These are phyloP conservation scores for Rubia yunnanensis DNA, from an alignment of 257 asterid genomes.

Conservation along the genomic window DNA sequence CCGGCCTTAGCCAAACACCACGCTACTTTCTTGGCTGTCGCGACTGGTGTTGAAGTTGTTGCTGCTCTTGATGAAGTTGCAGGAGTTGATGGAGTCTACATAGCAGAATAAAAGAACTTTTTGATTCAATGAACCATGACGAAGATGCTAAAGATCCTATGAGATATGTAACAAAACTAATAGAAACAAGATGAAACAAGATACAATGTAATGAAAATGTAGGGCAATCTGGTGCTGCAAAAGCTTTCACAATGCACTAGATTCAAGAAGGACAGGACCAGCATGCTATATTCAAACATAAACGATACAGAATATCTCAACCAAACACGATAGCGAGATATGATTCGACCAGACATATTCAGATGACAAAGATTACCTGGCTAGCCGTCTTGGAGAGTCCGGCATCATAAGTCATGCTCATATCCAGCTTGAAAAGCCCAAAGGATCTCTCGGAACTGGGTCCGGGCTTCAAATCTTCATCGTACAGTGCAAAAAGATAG, in stretches of 20 bases:
- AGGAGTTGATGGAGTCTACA: slow-evolving; percentile 19
- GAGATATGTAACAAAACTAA: no score
- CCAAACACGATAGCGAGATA: background rate
- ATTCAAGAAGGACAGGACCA: no score
- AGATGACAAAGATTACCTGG: slow-evolving; percentile 24
- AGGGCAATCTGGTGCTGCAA: no score
- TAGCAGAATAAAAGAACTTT: background rate
- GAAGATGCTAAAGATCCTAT: no score
- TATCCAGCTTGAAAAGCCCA: slow-evolving; percentile 62
- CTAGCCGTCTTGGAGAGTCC: slow-evolving; percentile 40
- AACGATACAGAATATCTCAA: no score
- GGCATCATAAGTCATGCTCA: slow-evolving; percentile 38
- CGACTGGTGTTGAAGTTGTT: slow-evolving; percentile 5
- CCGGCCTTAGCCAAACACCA: slow-evolving; percentile 52
- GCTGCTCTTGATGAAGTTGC: slow-evolving; percentile 19
- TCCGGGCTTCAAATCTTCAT: slow-evolving; percentile 64
- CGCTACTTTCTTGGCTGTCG: slow-evolving; percentile 7
- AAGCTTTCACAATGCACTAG: no score
- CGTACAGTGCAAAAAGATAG: slow-evolving; percentile 58
- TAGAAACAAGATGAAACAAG: no score
- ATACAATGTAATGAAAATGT: no score
- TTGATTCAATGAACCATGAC: background rate
- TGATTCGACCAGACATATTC: no score
- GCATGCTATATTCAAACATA: no score
- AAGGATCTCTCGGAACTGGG: slow-evolving; percentile 61